Evolutionary conservation across 1,284 basidiomycete species (phyloP).

Genomic region (Boletellus dicymbophilus): DNA sequence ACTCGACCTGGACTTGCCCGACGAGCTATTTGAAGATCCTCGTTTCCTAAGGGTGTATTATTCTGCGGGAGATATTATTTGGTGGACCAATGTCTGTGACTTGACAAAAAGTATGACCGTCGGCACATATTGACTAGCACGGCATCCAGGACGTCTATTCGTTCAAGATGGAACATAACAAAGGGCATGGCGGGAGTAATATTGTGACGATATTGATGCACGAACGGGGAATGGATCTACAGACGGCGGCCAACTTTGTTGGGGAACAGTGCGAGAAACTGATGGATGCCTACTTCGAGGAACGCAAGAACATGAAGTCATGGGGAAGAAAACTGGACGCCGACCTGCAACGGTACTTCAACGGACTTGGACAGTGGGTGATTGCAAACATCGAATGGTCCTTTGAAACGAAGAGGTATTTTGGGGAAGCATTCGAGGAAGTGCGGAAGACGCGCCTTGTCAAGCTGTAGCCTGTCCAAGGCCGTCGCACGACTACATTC

Average conservation of each 20-base stretch:
- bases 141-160: conserved; percentile 63
- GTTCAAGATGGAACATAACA: conserved; percentile 73
- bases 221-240: conserved; percentile 49
- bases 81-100: conserved; percentile 60
- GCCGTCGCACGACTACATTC: conserved; percentile 1
- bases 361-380: conserved; percentile 51
- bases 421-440: conserved; percentile 36
- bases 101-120: not conserved
- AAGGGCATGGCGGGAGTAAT: conserved; percentile 67
- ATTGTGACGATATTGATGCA: conserved; percentile 69
- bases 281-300: conserved; percentile 48
- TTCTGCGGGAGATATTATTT: conserved; percentile 65
- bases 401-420: conserved; percentile 60
- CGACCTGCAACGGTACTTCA: conserved; percentile 49
- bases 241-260: conserved; percentile 60
- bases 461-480: conserved; percentile 4
- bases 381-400: conserved; percentile 57
- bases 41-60: conserved; percentile 56
- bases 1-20: conserved; percentile 61
- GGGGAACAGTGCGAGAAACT: conserved; percentile 53
- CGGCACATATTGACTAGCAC: conserved; percentile 5
- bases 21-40: conserved; percentile 58
- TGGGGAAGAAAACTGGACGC: conserved; percentile 49
- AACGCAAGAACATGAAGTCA: conserved; percentile 47
- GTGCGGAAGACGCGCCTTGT: conserved; percentile 28